Evolutionary conservation across 78 protist species (phyloP), one percentile per base, ranked within the genome.

Genomic region (Dictyostelium brefeldianum): DNA sequence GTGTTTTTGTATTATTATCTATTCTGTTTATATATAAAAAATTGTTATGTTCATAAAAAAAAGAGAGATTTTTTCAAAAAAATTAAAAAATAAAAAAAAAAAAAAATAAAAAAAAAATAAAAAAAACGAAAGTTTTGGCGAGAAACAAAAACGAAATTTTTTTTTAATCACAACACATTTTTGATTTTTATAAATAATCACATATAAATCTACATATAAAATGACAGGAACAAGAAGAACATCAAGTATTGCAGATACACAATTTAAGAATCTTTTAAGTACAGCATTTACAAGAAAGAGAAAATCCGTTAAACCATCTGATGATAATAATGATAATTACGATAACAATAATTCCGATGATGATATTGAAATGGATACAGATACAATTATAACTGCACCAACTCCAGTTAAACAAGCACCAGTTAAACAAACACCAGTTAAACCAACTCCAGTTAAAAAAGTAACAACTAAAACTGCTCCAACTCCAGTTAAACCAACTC

Each of bases 151-250:
- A n/a, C n/a, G n/a, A n/a, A n/a, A n/a, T n/a, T n/a, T n/a, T n/a
- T n/a, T n/a, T n/a, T n/a, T n/a, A n/a, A n/a, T n/a, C n/a, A n/a
- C n/a, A n/a, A n/a, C n/a, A n/a, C n/a, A n/a, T n/a, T n/a, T n/a
- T n/a, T n/a, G n/a, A n/a, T n/a, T n/a, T n/a, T n/a, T n/a, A n/a
- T n/a, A n/a, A n/a, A n/a, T n/a, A n/a, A n/a, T n/a, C n/a, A n/a
- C n/a, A n/a, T n/a, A n/a, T n/a, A n/a, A n/a, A n/a, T n/a, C n/a
- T n/a, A n/a, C n/a, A n/a, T n/a, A n/a, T n/a, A n/a, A n/a, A n/a
- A 59, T 59, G 69, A 59, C 69, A 6, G 69, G 69, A 59, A 59
- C 69, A 59, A 59, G 69, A 59, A 59, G 69, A 59, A 59, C 69
- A 1, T 59, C 69, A 59, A 59, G 11, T 59, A 59, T 59, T 22